These are phyloP conservation scores for Phytopythium vexans DNA, from an alignment of 352 stramenopile genomes.

Conservation along the genomic window DNA sequence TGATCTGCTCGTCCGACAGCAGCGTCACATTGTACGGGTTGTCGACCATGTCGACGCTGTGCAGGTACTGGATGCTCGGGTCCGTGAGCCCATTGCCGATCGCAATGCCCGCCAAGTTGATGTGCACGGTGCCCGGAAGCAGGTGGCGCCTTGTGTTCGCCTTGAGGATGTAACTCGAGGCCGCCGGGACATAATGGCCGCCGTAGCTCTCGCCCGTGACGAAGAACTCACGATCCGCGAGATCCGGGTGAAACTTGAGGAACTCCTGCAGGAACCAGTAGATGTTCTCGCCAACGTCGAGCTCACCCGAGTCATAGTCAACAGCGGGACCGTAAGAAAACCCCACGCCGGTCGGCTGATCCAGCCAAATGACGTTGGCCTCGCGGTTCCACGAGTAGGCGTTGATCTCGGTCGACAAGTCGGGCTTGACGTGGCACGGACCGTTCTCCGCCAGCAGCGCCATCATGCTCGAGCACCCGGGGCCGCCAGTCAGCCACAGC, in stretches of 20 bases:
- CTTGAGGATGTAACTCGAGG: constrained; percentile 46
- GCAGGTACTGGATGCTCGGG: constrained; percentile 56
- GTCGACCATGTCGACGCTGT: constrained; percentile 65
- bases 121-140: constrained; percentile 16
- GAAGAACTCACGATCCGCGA: constrained; percentile 47
- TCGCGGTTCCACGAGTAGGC: constrained; percentile 58
- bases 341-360: constrained; percentile 61
- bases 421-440: constrained; percentile 44
- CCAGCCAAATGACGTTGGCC: constrained; percentile 74
- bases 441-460: constrained; percentile 59
- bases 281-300: constrained; percentile 58
- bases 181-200: constrained; percentile 62
- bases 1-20: constrained; percentile 32
- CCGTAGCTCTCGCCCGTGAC: constrained; percentile 70
- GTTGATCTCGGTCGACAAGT: constrained; percentile 46
- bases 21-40: constrained; percentile 76
- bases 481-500: constrained; percentile 65
- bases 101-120: constrained; percentile 57
- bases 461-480: constrained; percentile 58
- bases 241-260: constrained; percentile 40
- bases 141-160: constrained; percentile 30
- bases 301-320: constrained; percentile 46
- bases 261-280: constrained; percentile 80
- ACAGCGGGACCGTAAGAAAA: constrained; percentile 50
- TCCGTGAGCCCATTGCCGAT: constrained; percentile 78